These are phyloP conservation scores for Apiospora saccharicola DNA, from an alignment of 2,329 filamentous ascomycete species.

Conservation along the genomic window DNA sequence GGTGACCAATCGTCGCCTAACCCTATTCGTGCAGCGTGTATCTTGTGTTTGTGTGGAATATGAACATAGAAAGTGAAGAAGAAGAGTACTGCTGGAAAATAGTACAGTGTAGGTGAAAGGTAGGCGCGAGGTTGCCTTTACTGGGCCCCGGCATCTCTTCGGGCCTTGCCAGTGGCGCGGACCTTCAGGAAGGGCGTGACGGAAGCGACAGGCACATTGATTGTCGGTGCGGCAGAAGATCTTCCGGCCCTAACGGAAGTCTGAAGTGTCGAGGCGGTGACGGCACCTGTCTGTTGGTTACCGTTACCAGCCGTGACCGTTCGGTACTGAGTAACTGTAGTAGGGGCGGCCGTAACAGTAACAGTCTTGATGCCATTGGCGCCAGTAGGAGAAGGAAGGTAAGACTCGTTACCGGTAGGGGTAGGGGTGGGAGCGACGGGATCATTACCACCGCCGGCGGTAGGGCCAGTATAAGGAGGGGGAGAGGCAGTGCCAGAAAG, in stretches of 20 bases:
- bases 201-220: constrained; percentile 24
- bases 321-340: constrained; percentile 48
- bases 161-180: constrained; percentile 37
- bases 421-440: not conserved
- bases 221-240: constrained; percentile 23
- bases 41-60: not conserved
- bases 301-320: constrained; percentile 44
- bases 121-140: constrained; percentile 7
- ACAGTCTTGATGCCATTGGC: constrained; percentile 46
- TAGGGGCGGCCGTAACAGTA: constrained; percentile 50
- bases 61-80: constrained; percentile 19
- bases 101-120: constrained; percentile 15
- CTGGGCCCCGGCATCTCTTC: constrained; percentile 28
- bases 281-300: constrained; percentile 26
- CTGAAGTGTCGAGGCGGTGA: constrained; percentile 24
- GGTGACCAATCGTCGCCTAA: constrained; percentile 1
- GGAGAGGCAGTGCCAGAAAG: constrained; percentile 39
- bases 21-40: constrained; percentile 5
- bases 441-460: constrained; percentile 31
- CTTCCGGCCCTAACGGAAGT: constrained; percentile 24
- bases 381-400: not conserved
- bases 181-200: constrained; percentile 39
- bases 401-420: not conserved
- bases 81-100: constrained; percentile 16
- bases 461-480: constrained; percentile 30